These are phyloP conservation scores for Phaeosphaeriaceae sp. DNA, from an alignment of 2,329 filamentous ascomycete genomes.

Conservation along the genomic window DNA sequence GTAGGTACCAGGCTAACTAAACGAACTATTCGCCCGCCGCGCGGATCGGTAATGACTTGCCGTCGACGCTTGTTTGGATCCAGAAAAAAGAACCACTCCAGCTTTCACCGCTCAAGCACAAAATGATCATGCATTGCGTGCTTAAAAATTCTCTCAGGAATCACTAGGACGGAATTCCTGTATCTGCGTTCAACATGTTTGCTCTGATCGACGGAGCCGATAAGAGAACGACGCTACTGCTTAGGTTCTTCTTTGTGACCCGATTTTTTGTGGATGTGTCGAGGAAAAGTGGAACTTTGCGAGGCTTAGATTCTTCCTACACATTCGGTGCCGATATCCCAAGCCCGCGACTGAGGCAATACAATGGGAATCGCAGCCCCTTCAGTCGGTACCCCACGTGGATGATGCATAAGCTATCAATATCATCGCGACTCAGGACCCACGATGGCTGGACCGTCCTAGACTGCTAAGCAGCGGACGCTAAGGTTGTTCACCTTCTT, in stretches of 20 bases:
- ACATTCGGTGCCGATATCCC: background rate
- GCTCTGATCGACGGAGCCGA: background rate
- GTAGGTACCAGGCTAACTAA: background rate
- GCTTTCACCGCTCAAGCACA: background rate
- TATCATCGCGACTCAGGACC: background rate
- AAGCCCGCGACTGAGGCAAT: background rate
- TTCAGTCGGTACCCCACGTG: background rate
- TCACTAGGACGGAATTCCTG: background rate
- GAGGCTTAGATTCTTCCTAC: background rate
- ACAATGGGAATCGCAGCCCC: background rate
- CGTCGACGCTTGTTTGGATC: background rate
- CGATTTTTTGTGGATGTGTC: background rate
- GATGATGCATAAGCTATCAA: slow-evolving; percentile 1
- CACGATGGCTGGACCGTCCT: background rate
- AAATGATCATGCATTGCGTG: background rate
- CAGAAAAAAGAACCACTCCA: background rate
- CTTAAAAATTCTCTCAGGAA: background rate
- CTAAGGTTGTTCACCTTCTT: background rate
- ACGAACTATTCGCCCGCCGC: background rate
- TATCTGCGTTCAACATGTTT: background rate
- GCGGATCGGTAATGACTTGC: background rate
- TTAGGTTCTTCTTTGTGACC: background rate
- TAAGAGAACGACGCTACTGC: background rate
- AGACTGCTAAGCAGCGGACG: background rate
- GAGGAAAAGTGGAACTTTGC: background rate